Conservation (phyloP, 1,139 yeast genomes). For the Pichia cactophila region DNA sequence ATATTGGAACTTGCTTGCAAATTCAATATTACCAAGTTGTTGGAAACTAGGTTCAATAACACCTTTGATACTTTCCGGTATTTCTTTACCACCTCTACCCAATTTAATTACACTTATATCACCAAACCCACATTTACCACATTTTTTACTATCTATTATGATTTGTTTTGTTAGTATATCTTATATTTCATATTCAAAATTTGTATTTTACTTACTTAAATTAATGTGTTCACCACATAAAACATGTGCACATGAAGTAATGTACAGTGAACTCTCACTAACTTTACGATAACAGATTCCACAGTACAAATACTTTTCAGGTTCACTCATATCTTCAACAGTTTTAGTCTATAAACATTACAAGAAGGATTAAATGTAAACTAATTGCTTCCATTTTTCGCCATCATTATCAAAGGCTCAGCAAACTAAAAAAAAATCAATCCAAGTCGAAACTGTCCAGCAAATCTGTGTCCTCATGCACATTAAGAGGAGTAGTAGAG, state of each 20-base stretch:
- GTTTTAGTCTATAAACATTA: background rate
- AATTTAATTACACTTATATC: constrained; percentile 7
- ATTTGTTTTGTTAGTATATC: background rate
- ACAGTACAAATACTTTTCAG: background rate
- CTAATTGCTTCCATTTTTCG: background rate
- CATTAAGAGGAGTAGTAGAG: background rate
- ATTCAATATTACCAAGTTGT: constrained; percentile 6
- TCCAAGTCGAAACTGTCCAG: background rate
- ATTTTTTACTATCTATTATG: constrained; percentile 1
- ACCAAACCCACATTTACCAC: constrained; percentile 6
- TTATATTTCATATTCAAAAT: background rate
- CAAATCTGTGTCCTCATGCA: background rate
- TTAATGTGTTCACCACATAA: background rate
- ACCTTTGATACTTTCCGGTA: constrained; percentile 4
- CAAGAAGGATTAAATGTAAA: background rate
- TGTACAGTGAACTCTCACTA: background rate
- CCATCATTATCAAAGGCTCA: background rate
- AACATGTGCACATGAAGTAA: background rate
- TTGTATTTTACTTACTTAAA: background rate
- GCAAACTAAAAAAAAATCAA: background rate
- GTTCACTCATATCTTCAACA: background rate
- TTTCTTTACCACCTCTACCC: constrained; percentile 1
- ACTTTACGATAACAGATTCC: background rate
- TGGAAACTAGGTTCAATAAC: constrained; percentile 7
- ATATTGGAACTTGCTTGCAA: constrained; percentile 5